Base-by-base conservation (phyloP, 768 basidiomycete species). In the Mycena alexandri region DNA sequence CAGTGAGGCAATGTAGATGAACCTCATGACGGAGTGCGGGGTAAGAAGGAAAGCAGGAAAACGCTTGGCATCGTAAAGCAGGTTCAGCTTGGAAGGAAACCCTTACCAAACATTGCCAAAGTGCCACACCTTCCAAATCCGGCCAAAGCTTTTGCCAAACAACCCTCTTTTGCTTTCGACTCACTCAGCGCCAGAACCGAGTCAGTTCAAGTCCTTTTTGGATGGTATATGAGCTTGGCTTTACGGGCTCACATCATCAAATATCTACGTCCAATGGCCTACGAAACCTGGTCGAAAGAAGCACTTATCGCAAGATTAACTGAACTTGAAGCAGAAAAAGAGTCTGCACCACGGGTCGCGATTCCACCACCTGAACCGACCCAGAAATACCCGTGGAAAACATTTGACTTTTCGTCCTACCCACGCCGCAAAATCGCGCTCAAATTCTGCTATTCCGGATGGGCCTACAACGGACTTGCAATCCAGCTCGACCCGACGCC, bases 381-480 rank as follows among this genome's bases (percentile, higher is more conserved):
- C n/a, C 70, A 54, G 29, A 53, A 47, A 17, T 67, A 48, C 41
- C 79, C 74, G 42, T 73, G 44, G 83, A 83, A 22, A 34, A 57
- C 51, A 38, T 94, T 94, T 75, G 79, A 89, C 66, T 93, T 95
- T 77, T 76, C 86, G 22, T 80, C 85, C 6, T 85, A 95, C 74
- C 87, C 93, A 9, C 84, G 85, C 42, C 91, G 93, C 58, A 98
- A 98, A 80, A 95, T 99, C 67, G 98, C 98, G 1, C 83, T 99
- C 59, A 92, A 94, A 74, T 94, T 99, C 76, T 92, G 89, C 75
- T 99, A 98, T 74, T 89, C 94, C 48, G 97, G 97, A 16, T 93
- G 90, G 88, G 92, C 93, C 29, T 98, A 97, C 76, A 90, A 91
- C 61, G 98, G 97, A 14, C 86, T 99, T 47, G 95, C 96, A 0